Evolutionary conservation across 2,329 filamentous ascomycete species (phyloP).

Genomic region (Penicillium sp.): DNA sequence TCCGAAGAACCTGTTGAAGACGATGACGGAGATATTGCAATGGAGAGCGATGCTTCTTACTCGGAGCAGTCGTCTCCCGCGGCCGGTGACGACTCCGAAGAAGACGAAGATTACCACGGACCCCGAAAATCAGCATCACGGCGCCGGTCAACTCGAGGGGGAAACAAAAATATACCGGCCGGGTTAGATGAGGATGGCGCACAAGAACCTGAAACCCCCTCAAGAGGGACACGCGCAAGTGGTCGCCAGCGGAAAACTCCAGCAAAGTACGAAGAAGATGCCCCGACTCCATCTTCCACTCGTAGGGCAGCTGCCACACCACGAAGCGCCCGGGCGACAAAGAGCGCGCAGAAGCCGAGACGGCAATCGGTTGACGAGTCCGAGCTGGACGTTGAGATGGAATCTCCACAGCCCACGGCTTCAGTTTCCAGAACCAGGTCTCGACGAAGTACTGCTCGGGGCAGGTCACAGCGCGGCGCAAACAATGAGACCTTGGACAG

Average conservation of each 20-base stretch:
- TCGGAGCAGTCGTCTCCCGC: slow-evolving; percentile 21
- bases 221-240: slow-evolving; percentile 36
- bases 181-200: slow-evolving; percentile 12
- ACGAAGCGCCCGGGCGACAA: slow-evolving; percentile 25
- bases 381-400: slow-evolving; percentile 29
- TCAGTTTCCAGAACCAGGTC: slow-evolving; percentile 34
- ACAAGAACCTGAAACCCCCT: slow-evolving; percentile 25
- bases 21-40: slow-evolving; percentile 36
- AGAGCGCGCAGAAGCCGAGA: slow-evolving; percentile 27
- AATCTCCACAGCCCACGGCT: slow-evolving; percentile 23
- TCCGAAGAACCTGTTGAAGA: slow-evolving; percentile 32
- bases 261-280: slow-evolving; percentile 36
- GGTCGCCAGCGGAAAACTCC: slow-evolving; percentile 40
- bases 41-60: slow-evolving; percentile 27
- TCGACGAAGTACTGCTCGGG: slow-evolving; percentile 30
- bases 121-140: slow-evolving; percentile 26
- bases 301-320: slow-evolving; percentile 26
- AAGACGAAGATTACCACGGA: slow-evolving; percentile 20
- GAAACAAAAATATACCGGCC: slow-evolving; percentile 8
- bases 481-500: slow-evolving; percentile 15
- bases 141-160: slow-evolving; percentile 27
- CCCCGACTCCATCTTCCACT: slow-evolving; percentile 24
- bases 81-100: slow-evolving; percentile 18
- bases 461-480: slow-evolving; percentile 17
- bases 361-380: slow-evolving; percentile 22